phyloP scores from a whole-genome alignment of 1,139 yeast species.

The Magnusiomyces magnusii region DNA sequence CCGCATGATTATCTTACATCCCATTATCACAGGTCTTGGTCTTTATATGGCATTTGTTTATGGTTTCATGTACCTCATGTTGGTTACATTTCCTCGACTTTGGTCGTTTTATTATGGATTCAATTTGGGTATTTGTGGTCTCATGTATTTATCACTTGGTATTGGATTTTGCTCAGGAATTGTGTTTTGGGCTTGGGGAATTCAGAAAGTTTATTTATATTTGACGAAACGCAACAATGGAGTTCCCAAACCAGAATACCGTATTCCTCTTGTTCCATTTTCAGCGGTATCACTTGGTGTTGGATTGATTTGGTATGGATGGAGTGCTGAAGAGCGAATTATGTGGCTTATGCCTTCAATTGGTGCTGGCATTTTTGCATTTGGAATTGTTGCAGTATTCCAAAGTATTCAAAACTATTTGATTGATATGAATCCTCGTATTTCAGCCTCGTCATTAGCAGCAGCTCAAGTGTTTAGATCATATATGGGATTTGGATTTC shows the following conservation, averaged over 20 bases:
- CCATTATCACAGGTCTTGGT: constrained; percentile 57
- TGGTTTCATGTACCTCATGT: constrained; percentile 55
- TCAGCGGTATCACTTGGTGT: constrained; percentile 40
- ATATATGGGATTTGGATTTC: constrained; percentile 47
- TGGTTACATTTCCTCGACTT: constrained; percentile 51
- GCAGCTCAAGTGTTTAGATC: constrained; percentile 59
- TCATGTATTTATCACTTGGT: constrained; percentile 51
- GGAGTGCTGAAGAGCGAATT: constrained; percentile 46
- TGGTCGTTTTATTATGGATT: constrained; percentile 44
- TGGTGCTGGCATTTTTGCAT: constrained; percentile 50
- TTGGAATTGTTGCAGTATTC: constrained; percentile 51
- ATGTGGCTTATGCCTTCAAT: constrained; percentile 52
- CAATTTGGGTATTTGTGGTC: constrained; percentile 45
- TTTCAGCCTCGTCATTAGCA: constrained; percentile 50
- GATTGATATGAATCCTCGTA: constrained; percentile 58
- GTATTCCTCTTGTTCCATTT: constrained; percentile 40
- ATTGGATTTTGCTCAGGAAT: constrained; percentile 45
- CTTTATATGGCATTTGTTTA: constrained; percentile 55
- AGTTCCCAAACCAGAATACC: constrained; percentile 48
- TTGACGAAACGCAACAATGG: constrained; percentile 41
- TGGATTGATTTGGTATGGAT: constrained; percentile 56
- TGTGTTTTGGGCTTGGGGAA: constrained; percentile 39
- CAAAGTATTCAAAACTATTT: constrained; percentile 53
- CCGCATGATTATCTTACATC: constrained; percentile 45
- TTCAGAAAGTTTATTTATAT: constrained; percentile 36